A percentile compares a stretch with the other conserved stretches of the same genome.
These are phyloP conservation scores for Mycena amicta DNA, from an alignment of 768 basidiomycete species.

Conservation along the genomic window DNA sequence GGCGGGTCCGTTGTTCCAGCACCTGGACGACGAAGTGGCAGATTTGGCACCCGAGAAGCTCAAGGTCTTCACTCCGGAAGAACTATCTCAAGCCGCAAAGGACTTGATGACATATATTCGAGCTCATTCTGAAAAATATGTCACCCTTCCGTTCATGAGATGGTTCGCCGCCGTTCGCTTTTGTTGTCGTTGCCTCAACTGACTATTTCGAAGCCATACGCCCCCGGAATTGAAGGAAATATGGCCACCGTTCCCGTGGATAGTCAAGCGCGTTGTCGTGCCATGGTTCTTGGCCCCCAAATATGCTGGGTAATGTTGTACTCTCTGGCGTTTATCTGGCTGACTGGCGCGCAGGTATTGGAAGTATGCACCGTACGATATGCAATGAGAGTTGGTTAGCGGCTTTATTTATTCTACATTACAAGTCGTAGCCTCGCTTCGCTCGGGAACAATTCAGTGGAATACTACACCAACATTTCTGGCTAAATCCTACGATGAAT, in stretches of 20 bases:
- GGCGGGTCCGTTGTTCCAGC: conserved; percentile 35
- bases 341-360: conserved; percentile 31
- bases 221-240: conserved; percentile 37
- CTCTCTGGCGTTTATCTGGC: background rate
- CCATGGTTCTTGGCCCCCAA: conserved; percentile 38
- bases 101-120: conserved; percentile 27
- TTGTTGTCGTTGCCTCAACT: background rate
- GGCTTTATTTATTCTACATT: background rate
- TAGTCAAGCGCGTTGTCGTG: conserved; percentile 37
- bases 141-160: conserved; percentile 41
- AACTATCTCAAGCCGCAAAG: conserved; percentile 25
- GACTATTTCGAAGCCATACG: conserved; percentile 34
- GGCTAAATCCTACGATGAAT: too few species aligned
- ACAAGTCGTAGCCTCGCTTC: too few species aligned
- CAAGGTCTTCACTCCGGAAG: conserved; percentile 31
- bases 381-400: conserved; percentile 7
- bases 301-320: conserved; percentile 36
- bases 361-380: conserved; percentile 39
- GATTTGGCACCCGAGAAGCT: conserved; percentile 36
- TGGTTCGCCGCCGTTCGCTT: conserved; percentile 26
- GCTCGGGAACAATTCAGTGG: too few species aligned
- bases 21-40: conserved; percentile 40
- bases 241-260: conserved; percentile 43
- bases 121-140: conserved; percentile 30
- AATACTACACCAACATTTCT: too few species aligned